Percentiles rank a stretch among this genome's conserved stretches.
Conservation (phyloP, 2,329 filamentous ascomycete species). For the Stagonosporopsis rhizophila region DNA sequence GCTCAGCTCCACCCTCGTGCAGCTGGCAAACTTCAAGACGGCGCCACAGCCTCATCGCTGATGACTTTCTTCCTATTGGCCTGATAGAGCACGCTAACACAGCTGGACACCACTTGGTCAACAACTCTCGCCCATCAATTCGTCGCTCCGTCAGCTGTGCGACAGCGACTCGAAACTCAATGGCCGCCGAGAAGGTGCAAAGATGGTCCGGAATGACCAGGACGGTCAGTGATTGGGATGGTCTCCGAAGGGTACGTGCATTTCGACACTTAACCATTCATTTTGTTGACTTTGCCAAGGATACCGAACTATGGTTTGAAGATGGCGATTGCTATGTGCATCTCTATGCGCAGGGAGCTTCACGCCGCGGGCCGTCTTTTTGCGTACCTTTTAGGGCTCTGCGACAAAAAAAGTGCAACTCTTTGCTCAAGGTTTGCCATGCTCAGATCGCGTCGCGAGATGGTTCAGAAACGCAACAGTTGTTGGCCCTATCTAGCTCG, state of each 20-base stretch:
- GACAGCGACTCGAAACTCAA: conserved; percentile 26
- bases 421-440: conserved; percentile 62
- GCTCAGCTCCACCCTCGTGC: conserved; percentile 8
- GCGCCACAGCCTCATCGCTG: conserved; percentile 6
- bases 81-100: conserved; percentile 2
- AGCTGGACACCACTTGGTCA: background rate
- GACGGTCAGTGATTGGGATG: conserved; percentile 53
- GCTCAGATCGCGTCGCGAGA: conserved; percentile 38
- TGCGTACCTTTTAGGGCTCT: conserved; percentile 67
- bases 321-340: conserved; percentile 74
- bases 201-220: conserved; percentile 46
- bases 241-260: conserved; percentile 53
- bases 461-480: conserved; percentile 10
- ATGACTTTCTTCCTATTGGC: conserved; percentile 5
- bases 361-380: conserved; percentile 71
- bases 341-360: conserved; percentile 70
- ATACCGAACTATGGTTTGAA: conserved; percentile 73
- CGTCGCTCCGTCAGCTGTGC: conserved; percentile 31
- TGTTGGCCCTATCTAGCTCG: conserved; percentile 29
- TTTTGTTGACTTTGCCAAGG: conserved; percentile 55
- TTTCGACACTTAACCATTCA: conserved; percentile 1
- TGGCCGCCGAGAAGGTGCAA: conserved; percentile 35
- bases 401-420: conserved; percentile 64
- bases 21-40: conserved; percentile 17
- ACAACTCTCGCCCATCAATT: conserved; percentile 1